Evolutionary conservation across 352 stramenopile species (phyloP), one percentile per base, ranked within the genome.

Genomic region (Globisporangium nagaii): DNA sequence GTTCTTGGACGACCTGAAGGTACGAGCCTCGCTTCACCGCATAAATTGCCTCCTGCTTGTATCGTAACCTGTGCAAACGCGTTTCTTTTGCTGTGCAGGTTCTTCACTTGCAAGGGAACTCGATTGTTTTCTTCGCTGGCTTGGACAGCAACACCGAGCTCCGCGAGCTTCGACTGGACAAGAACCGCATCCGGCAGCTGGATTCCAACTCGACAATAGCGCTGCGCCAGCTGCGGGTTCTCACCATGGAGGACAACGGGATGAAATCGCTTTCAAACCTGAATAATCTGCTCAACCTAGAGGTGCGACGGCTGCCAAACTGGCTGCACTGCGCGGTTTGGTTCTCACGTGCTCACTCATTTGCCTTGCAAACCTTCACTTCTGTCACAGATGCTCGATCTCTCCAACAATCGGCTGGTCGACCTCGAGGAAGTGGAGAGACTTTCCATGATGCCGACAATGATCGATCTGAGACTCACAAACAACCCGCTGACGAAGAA

Each of bases 391-490:
- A 68, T 65, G 27, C 65, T 96, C 1, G 71, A 92, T 53, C 47
- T 93, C 1, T 88, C 75, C 8, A 89, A 80, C 56, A 96, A 96
- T 53, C 72, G 86, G 0, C 22, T 96, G 0, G 40, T 53, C 1
- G 86, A 95, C 32, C 52, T 95, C n/a, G 79, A 86, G 19, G 86
- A 96, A 42, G 48, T 95, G 19, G 86, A 95, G 7, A 86, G 78
- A 24, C 63, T 95, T 13, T 58, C 55, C 1, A 34, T 62, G 4
- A 28, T 90, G 15, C 70, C 80, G 2, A 82, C 77, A n/a, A 54
- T 96, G 22, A 32, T 78, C 7, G 79, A 93, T 28, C 56, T 96
- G 13, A 66, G 66, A 5, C 35, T 93, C 13, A 44, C 50, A 20
- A 88, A 84, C 62, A 95, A 95, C 35, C 79, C 85, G 3, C 25